Conservation (phyloP, 805 yeast species). For the Hanseniaspora thailandica region DNA sequence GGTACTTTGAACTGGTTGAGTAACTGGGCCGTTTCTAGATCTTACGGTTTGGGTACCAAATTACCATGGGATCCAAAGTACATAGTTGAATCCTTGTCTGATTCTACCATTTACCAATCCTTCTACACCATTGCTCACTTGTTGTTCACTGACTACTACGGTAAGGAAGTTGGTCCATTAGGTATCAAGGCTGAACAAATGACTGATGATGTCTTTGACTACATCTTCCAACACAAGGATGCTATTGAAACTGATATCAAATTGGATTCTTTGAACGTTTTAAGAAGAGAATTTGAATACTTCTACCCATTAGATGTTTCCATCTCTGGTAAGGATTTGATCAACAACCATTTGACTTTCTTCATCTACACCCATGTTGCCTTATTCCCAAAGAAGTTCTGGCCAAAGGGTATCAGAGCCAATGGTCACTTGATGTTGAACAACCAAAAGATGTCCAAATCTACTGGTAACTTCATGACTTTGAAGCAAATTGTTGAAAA, state of each 20-base stretch:
- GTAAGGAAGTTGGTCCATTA: conserved; percentile 60
- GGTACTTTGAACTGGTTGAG: conserved; percentile 91
- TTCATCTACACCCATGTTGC: conserved; percentile 89
- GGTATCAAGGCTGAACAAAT: conserved; percentile 68
- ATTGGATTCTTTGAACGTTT: conserved; percentile 46
- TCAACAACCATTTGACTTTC: conserved; percentile 94
- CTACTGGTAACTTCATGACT: conserved; percentile 94
- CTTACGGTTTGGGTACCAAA: conserved; percentile 88
- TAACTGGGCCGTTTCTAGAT: conserved; percentile 97
- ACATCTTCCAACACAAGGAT: conserved; percentile 66
- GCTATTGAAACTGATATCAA: conserved; percentile 47
- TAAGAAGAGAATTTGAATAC: conserved; percentile 92
- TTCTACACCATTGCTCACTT: conserved; percentile 83
- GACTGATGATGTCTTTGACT: conserved; percentile 91
- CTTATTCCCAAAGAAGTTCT: conserved; percentile 73
- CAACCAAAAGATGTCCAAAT: conserved; percentile 95
- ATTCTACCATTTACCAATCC: conserved; percentile 91
- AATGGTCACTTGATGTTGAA: conserved; percentile 92
- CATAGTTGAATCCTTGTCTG: conserved; percentile 87
- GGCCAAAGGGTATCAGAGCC: conserved; percentile 91
- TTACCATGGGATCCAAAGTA: conserved; percentile 95
- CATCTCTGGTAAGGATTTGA: conserved; percentile 90
- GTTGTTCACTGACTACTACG: conserved; percentile 77
- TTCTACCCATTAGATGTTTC: conserved; percentile 91
- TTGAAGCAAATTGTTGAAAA: conserved; percentile 71